phyloP scores from a whole-genome alignment of 805 yeast genomes.

The Zygosaccharomyces kombuchaensis region DNA sequence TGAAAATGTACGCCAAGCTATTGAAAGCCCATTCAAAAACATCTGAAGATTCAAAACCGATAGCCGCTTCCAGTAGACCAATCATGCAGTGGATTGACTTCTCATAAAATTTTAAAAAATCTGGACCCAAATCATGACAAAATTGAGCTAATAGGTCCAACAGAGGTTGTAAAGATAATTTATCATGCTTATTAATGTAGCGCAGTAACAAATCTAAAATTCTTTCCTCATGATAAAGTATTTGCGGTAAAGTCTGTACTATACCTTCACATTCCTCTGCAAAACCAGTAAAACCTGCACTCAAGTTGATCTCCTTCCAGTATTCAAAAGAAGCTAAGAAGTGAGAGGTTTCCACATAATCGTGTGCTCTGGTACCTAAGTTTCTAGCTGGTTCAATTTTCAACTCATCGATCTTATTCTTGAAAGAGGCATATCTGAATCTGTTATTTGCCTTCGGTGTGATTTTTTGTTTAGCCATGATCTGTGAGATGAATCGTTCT shows the following conservation, averaged over 20 bases:
- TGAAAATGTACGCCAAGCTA: slow-evolving; percentile 81
- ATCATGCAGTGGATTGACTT: slow-evolving; percentile 49
- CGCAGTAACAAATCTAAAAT: slow-evolving; percentile 52
- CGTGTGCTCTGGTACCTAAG: slow-evolving; percentile 55
- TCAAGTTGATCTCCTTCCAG: slow-evolving; percentile 83
- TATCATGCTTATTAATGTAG: slow-evolving; percentile 54
- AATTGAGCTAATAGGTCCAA: slow-evolving; percentile 79
- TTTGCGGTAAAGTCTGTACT: slow-evolving; percentile 72
- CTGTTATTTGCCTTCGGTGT: slow-evolving; percentile 54
- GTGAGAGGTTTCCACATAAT: slow-evolving; percentile 71
- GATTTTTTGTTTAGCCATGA: slow-evolving; percentile 38
- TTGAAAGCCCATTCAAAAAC: slow-evolving; percentile 81
- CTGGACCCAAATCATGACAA: slow-evolving; percentile 89
- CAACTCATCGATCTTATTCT: slow-evolving; percentile 76
- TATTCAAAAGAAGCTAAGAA: slow-evolving; percentile 73
- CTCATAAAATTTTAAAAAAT: slow-evolving; percentile 69
- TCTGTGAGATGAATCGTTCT: neutral
- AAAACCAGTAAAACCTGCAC: slow-evolving; percentile 65
- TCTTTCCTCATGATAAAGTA: slow-evolving; percentile 61
- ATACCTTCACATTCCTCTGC: slow-evolving; percentile 49
- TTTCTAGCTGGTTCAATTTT: slow-evolving; percentile 72
- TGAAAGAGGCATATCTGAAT: slow-evolving; percentile 69
- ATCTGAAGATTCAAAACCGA: slow-evolving; percentile 50
- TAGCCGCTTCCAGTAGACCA: slow-evolving; percentile 40
- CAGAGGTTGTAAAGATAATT: slow-evolving; percentile 71